Base-by-base conservation (phyloP, 192 early-diverging fungal genomes). In the Umbelopsis sp. region DNA sequence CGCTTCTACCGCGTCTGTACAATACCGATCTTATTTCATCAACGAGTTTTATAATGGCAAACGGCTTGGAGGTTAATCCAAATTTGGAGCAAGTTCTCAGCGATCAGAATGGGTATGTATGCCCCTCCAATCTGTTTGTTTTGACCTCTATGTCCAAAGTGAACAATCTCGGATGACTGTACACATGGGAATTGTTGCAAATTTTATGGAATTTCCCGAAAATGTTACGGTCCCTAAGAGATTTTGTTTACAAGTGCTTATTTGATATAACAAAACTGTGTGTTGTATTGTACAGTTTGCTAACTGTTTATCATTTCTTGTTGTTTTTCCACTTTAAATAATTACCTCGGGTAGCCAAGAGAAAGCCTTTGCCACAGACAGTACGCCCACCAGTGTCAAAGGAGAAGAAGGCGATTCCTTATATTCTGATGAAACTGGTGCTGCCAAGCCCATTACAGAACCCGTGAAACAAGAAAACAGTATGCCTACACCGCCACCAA, bases 21-120 rank as follows among this genome's bases (percentile, higher is more conserved):
- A 62, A 34, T 62, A 62, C 29, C 56, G 56, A 62, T 62, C 56
- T 62, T 62, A 11, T 32, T 34, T 34, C 56, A 29, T 62, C 56
- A 62, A 62, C 56, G 29, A 62, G 31, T 62, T 22, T 14, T 32
- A 62, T 36, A 34, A 62, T 62, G 56, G 56, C 56, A 62, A 62
- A 62, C 56, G 56, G 56, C 26, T 26, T 62, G 56, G 56, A 62
- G 26, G 56, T 34, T 62, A 62, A 62, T 32, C 56, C 10, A 62
- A 62, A 12, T 29, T 62, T 62, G 56, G 56, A 62, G 29, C 29
- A 62, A 12, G 56, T 62, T 62, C 56, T 62, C 56, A 62, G 26
- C 56, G 56, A 62, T 34, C 56, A 62, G 56, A 62, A 62, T 62
- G 56, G 56, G 56, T 62, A 62, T 62, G 56, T 62, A 62, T 62